Conservation (phyloP, 108 stramenopile genomes). For the Nannochloropsis salina region DNA sequence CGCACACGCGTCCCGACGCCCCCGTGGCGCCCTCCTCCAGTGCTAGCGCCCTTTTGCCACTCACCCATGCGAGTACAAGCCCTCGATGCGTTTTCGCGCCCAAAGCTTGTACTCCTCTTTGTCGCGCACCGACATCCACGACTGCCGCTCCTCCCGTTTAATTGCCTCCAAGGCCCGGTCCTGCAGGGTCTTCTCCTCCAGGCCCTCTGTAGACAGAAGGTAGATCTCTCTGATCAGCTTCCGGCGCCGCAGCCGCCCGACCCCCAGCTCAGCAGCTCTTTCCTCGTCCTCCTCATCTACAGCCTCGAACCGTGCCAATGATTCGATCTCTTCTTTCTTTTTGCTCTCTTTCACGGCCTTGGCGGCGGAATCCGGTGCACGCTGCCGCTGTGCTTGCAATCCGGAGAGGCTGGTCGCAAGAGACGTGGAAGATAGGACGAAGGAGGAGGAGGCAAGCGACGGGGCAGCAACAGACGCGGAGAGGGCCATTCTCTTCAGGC, state of each 20-base stretch:
- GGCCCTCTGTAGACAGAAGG: neutral
- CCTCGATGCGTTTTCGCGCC: neutral
- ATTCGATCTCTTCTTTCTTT: neutral
- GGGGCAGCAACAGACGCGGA: neutral
- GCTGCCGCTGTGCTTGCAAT: no score
- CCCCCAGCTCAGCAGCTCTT: neutral
- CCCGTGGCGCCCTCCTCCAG: no score
- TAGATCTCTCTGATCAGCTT: neutral
- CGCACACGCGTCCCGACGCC: no score
- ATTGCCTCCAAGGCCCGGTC: neutral
- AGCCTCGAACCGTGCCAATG: neutral
- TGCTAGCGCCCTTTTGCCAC: no score
- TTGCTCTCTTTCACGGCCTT: neutral
- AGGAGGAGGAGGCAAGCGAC: neutral
- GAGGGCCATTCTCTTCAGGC: neutral
- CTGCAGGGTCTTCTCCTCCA: neutral
- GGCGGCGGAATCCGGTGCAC: no score
- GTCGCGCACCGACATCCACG: neutral
- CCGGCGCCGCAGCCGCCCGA: neutral
- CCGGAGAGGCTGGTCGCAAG: no score
- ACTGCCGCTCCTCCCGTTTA: neutral
- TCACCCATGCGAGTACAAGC: neutral
- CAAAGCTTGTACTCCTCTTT: neutral
- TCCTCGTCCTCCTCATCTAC: slow-evolving; percentile 3
- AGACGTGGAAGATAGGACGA: neutral